Evolutionary conservation across 805 yeast species (phyloP).

Genomic region (Hanseniaspora nectarophila): DNA sequence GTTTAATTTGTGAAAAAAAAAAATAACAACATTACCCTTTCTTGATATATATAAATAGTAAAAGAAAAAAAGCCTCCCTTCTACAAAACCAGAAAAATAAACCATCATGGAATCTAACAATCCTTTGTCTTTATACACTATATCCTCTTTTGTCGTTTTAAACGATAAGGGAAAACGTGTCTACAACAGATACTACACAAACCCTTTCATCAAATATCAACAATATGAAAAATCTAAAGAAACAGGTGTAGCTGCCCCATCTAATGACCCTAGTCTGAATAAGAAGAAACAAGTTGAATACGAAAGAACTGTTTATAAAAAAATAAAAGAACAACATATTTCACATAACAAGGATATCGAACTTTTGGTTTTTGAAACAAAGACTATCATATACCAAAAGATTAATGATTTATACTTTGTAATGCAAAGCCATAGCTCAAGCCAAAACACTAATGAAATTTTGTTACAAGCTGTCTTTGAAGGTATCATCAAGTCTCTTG

Average conservation of each 20-base stretch:
- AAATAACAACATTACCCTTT: neutral
- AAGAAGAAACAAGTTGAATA: conserved; percentile 60
- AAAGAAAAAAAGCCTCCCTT: neutral
- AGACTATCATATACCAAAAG: conserved; percentile 77
- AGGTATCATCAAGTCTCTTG: conserved; percentile 73
- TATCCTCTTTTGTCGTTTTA: conserved; percentile 66
- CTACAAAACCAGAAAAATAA: neutral
- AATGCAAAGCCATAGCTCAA: conserved; percentile 42
- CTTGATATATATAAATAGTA: neutral
- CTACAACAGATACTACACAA: conserved; percentile 71
- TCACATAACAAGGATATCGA: conserved; percentile 49
- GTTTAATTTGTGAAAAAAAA: neutral
- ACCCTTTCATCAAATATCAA: conserved; percentile 38
- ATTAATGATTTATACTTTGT: conserved; percentile 61
- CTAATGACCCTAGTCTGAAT: conserved; percentile 28
- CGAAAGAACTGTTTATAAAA: conserved; percentile 58
- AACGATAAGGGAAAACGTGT: conserved; percentile 73
- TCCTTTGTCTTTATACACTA: conserved; percentile 59
- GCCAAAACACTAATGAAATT: conserved; percentile 73
- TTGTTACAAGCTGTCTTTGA: conserved; percentile 61
- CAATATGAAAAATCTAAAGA: conserved; percentile 15
- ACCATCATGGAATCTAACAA: conserved; percentile 22
- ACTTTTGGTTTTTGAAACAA: conserved; percentile 65
- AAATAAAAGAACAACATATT: conserved; percentile 47
- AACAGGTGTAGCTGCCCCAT: conserved; percentile 21